These are phyloP conservation scores for Phytophthora fragariae DNA, from an alignment of 352 stramenopile genomes.

Conservation along the genomic window DNA sequence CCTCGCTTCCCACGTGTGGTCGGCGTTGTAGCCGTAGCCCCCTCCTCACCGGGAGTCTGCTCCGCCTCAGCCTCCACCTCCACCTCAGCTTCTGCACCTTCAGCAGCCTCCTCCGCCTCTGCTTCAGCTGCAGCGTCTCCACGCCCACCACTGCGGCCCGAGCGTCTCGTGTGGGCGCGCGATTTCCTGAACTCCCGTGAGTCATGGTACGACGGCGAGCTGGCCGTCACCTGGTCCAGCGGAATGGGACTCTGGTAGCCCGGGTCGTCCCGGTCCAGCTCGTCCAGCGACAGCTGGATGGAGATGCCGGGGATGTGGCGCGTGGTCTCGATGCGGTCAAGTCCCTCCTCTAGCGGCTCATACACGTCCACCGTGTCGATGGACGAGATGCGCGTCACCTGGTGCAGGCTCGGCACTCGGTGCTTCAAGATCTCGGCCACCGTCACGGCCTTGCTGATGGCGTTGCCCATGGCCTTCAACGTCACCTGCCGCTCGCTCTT, in stretches of 20 bases:
- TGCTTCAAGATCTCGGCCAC: constrained; percentile 89
- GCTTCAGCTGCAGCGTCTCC: constrained; percentile 8
- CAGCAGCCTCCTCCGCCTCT: constrained; percentile 18
- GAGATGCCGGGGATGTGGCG: constrained; percentile 79
- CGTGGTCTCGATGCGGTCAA: constrained; percentile 80
- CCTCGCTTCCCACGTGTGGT: constrained; percentile 43
- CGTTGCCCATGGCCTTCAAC: constrained; percentile 85
- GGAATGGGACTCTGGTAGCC: constrained; percentile 83
- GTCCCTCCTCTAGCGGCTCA: constrained; percentile 85
- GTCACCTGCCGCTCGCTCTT: constrained; percentile 70
- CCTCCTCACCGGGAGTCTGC: constrained; percentile 22
- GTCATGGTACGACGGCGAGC: constrained; percentile 46
- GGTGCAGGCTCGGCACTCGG: constrained; percentile 71
- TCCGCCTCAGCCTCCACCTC: constrained; percentile 14
- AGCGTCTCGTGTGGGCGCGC: constrained; percentile 32
- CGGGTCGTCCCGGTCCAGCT: constrained; percentile 60
- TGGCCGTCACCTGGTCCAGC: constrained; percentile 54
- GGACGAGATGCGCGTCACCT: constrained; percentile 82
- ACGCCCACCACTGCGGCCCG: constrained; percentile 20
- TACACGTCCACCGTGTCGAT: constrained; percentile 87
- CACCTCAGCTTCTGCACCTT: constrained; percentile 14
- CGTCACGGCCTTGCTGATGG: constrained; percentile 87
- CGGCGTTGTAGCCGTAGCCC: constrained; percentile 10
- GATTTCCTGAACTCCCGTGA: constrained; percentile 42
- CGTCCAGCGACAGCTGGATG: constrained; percentile 76